Evolutionary conservation across 164 flowering plant species (phyloP), one percentile per base, ranked within the genome.

Genomic region (Magnolia changhungtana): DNA sequence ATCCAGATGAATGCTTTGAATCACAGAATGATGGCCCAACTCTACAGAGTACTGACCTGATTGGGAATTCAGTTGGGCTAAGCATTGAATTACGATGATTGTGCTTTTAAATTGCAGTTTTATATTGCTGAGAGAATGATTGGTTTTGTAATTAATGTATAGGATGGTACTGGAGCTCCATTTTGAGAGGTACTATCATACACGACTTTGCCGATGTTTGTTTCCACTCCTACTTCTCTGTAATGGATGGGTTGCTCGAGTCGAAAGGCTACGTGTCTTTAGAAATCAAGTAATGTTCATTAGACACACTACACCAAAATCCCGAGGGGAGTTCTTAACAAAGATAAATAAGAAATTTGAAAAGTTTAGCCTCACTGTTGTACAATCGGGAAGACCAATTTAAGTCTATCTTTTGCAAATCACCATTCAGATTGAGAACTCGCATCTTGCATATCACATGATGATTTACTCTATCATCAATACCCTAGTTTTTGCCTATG

Each of bases 101-200:
- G 31, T 29, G 31, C 31, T 29, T 29, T 29, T 29, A 29, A 1
- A 21, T 2, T 71, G 50, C 9, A 63, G 37, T 10, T 52, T 24
- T 61, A 10, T 18, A 63, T 63, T 10, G 20, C 8, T 63, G 23
- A 18, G 18, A 10, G 8, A 18, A 67, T 69, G 37, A 45, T 37
- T 69, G 13, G 1, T 69, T 69, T 69, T 69, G 5, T 21, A 69
- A 37, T 49, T 49, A 10, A 37, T 71, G 13, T 64, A 13, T 27
- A 79, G 82, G 77, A 79, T 82, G 84, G 82, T 13, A 79, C 19
- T 72, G 80, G 78, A 72, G 63, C 67, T 74, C 76, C 37, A n/a
- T 79, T 50, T 78, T 68, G 63, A 71, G 74, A 20, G 80, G 80
- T 58, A 75, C 76, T 7, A 75, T 79, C 45, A 76, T 82, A 11